A percentile compares a stretch with the other conserved stretches of the same genome.
phyloP scores from a whole-genome alignment of 345 rosid species.

The Schrenkiella parvula region DNA sequence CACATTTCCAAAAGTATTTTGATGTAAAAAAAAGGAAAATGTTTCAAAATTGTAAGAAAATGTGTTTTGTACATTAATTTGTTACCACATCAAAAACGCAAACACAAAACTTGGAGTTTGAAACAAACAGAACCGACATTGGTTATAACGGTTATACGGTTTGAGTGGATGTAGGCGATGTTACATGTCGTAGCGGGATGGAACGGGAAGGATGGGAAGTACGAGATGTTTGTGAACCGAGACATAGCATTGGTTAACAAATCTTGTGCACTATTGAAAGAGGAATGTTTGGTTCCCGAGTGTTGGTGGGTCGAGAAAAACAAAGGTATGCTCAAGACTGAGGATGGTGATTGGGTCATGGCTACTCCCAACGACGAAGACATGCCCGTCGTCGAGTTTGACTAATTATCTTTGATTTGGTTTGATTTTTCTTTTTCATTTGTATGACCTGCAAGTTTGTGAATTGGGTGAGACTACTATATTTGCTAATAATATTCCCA shows the following conservation, averaged over 20 bases:
- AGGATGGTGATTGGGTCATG: slow-evolving; percentile 63
- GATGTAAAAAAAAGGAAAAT: no score
- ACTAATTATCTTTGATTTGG: neutral
- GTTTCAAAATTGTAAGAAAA: no score
- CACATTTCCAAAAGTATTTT: no score
- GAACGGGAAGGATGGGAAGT: slow-evolving; percentile 53
- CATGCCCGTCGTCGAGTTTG: slow-evolving; percentile 39
- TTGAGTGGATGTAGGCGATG: slow-evolving; percentile 53
- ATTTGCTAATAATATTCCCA: neutral
- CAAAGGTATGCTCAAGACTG: slow-evolving; percentile 57
- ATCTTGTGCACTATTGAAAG: slow-evolving; percentile 53
- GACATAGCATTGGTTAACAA: slow-evolving; percentile 83
- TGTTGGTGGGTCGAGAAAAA: slow-evolving; percentile 93
- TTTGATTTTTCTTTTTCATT: neutral
- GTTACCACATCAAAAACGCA: neutral
- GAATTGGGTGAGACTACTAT: neutral
- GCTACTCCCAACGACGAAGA: slow-evolving; percentile 59
- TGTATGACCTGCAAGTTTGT: neutral
- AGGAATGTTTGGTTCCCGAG: slow-evolving; percentile 67
- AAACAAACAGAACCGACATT: neutral
- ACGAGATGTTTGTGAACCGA: slow-evolving; percentile 61
- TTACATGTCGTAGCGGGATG: slow-evolving; percentile 77
- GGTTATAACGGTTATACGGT: neutral
- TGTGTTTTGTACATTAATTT: no score
- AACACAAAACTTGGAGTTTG: neutral